Percentiles rank a stretch among this genome's conserved stretches.
These are phyloP conservation scores for Kurtzmaniella quercitrusa DNA, from an alignment of 1,139 yeast genomes.

Conservation along the genomic window DNA sequence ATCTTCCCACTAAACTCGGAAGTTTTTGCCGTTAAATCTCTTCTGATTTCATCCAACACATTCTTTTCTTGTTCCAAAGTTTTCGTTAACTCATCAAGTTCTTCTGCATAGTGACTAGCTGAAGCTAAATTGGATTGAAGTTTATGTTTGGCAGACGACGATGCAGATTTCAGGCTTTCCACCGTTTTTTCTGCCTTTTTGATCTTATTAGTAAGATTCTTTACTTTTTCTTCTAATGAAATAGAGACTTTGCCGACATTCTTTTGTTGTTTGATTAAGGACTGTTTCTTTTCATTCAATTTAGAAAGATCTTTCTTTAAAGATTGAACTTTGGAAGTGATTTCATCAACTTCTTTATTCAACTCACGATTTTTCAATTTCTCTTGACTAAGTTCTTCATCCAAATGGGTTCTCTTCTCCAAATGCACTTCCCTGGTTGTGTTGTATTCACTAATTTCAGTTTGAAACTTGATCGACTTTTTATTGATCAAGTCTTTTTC, in stretches of 20 bases:
- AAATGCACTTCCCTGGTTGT: constrained; percentile 37
- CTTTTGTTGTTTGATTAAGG: constrained; percentile 35
- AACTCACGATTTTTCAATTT: constrained; percentile 42
- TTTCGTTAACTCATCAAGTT: constrained; percentile 41
- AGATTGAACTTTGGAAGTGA: constrained; percentile 32
- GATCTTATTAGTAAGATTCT: constrained; percentile 55
- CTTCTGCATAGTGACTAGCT: constrained; percentile 32
- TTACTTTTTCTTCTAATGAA: constrained; percentile 69
- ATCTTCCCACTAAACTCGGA: constrained; percentile 59
- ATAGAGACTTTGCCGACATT: constrained; percentile 50
- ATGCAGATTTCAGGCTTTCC: constrained; percentile 28
- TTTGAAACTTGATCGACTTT: constrained; percentile 57
- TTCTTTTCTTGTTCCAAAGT: constrained; percentile 51
- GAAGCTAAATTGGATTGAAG: constrained; percentile 44
- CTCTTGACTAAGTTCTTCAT: constrained; percentile 44
- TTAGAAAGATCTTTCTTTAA: constrained; percentile 26
- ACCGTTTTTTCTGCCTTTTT: constrained; percentile 57
- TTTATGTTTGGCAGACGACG: constrained; percentile 44
- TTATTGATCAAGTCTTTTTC: constrained; percentile 61
- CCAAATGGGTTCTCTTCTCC: constrained; percentile 28
- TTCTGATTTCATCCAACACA: constrained; percentile 58
- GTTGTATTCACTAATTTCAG: constrained; percentile 38
- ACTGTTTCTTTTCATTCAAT: constrained; percentile 27
- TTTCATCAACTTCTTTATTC: constrained; percentile 35
- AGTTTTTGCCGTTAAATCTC: constrained; percentile 69